Percentiles rank a stretch among this genome's conserved stretches.
Evolutionary conservation across 176 grass and related monocot species (phyloP).

Genomic region (Themeda triandra): DNA sequence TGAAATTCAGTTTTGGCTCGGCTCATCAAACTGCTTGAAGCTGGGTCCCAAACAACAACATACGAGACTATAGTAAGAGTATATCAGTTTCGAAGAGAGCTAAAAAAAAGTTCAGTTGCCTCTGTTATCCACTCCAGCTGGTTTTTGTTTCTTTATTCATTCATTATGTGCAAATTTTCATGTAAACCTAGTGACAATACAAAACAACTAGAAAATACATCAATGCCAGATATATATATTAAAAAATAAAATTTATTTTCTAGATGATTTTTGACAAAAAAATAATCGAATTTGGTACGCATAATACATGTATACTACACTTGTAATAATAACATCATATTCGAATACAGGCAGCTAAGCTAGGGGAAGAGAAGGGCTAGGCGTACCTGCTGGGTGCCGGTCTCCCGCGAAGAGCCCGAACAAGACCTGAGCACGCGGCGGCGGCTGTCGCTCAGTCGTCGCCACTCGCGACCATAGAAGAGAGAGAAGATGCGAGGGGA

Average conservation of each 20-base stretch:
- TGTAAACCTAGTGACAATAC: not conserved
- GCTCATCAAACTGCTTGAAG: not conserved
- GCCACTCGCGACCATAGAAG: not conserved
- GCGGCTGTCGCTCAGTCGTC: not conserved
- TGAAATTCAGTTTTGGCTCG: not conserved
- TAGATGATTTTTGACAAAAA: too few species aligned
- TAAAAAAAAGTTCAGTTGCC: not conserved
- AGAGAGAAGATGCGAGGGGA: not conserved
- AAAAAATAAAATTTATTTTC: not conserved
- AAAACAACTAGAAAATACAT: not conserved
- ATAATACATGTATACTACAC: too few species aligned
- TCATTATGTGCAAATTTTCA: not conserved
- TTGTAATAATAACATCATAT: not conserved
- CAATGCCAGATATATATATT: not conserved
- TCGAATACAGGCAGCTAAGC: not conserved
- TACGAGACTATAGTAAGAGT: not conserved
- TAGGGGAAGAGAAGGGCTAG: too few species aligned
- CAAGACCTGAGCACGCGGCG: too few species aligned
- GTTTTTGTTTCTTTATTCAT: not conserved
- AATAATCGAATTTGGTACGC: too few species aligned
- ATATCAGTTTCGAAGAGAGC: not conserved
- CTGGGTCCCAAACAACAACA: not conserved
- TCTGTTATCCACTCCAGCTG: not conserved
- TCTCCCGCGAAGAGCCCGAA: too few species aligned
- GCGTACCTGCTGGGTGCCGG: too few species aligned